Percentiles rank a stretch among this genome's conserved stretches.
These are phyloP conservation scores for Diddensiella transvaalensis DNA, from an alignment of 805 yeast species.

Conservation along the genomic window DNA sequence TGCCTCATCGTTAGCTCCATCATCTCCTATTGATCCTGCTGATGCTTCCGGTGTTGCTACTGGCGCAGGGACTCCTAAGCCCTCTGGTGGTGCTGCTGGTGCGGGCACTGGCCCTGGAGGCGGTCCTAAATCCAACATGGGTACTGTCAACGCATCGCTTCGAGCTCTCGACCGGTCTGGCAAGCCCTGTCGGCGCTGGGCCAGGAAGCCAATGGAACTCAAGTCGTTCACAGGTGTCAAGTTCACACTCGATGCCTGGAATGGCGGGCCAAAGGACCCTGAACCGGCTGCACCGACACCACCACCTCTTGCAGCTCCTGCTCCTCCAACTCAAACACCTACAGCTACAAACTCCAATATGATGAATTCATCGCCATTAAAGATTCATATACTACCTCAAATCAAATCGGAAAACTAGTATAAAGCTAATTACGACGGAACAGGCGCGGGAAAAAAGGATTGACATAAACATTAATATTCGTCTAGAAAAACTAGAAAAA, in stretches of 20 bases:
- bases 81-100: background rate
- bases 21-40: background rate
- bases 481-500: background rate
- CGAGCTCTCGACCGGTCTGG: slow-evolving; percentile 43
- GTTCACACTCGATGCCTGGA: slow-evolving; percentile 39
- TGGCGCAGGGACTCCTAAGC: background rate
- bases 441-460: no score
- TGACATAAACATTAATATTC: no score
- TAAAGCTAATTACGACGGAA: no score
- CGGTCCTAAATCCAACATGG: slow-evolving; percentile 17
- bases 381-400: no score
- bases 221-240: slow-evolving; percentile 46
- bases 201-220: slow-evolving; percentile 37
- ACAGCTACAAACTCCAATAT: no score
- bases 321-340: no score
- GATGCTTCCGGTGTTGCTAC: background rate
- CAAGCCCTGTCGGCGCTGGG: slow-evolving; percentile 44
- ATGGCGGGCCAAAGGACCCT: slow-evolving; percentile 29
- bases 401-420: no score
- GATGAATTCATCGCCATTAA: no score
- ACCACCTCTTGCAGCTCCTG: no score
- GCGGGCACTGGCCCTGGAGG: slow-evolving; percentile 11
- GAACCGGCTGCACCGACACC: no score
- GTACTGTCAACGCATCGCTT: slow-evolving; percentile 34
- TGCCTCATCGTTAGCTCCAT: no score